phyloP scores from a whole-genome alignment of 176 grass and related monocot genomes.

The Oryza brachyantha region DNA sequence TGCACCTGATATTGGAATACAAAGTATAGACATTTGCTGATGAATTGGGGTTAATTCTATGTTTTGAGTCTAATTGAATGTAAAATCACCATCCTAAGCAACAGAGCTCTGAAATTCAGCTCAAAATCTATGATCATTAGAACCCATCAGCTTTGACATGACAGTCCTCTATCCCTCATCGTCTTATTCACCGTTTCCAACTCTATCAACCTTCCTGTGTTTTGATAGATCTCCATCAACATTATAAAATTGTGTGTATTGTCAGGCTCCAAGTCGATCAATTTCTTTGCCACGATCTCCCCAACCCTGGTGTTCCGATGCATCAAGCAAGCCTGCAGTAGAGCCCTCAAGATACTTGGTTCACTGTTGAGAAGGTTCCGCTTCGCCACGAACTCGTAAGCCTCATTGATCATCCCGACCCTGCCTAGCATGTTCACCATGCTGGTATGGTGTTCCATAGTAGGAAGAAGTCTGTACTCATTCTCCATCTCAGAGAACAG shows the following conservation, averaged over 20 bases:
- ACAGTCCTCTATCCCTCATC: slow-evolving; percentile 45
- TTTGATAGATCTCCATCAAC: slow-evolving; percentile 36
- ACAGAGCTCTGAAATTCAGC: neutral
- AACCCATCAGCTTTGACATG: neutral
- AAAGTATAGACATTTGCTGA: neutral
- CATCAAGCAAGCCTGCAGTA: slow-evolving; percentile 47
- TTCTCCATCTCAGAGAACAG: slow-evolving; percentile 57
- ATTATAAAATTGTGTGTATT: slow-evolving; percentile 38
- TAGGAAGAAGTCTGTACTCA: slow-evolving; percentile 37
- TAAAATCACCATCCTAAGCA: neutral
- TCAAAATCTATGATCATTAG: neutral
- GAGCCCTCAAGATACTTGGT: slow-evolving; percentile 34
- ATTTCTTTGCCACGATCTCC: slow-evolving; percentile 13
- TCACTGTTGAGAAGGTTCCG: slow-evolving; percentile 29
- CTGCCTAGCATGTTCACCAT: slow-evolving; percentile 62
- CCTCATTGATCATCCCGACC: slow-evolving; percentile 41
- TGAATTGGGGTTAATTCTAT: neutral
- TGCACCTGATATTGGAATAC: neutral
- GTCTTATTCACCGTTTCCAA: slow-evolving; percentile 33
- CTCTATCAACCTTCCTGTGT: slow-evolving; percentile 24
- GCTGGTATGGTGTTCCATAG: slow-evolving; percentile 41
- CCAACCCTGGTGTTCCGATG: slow-evolving; percentile 32
- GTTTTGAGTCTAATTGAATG: neutral
- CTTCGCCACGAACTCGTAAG: slow-evolving; percentile 40
- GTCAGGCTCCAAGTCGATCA: slow-evolving; percentile 56